Base-by-base conservation (phyloP, 108 stramenopile species). In the Asterionellopsis glacialis region DNA sequence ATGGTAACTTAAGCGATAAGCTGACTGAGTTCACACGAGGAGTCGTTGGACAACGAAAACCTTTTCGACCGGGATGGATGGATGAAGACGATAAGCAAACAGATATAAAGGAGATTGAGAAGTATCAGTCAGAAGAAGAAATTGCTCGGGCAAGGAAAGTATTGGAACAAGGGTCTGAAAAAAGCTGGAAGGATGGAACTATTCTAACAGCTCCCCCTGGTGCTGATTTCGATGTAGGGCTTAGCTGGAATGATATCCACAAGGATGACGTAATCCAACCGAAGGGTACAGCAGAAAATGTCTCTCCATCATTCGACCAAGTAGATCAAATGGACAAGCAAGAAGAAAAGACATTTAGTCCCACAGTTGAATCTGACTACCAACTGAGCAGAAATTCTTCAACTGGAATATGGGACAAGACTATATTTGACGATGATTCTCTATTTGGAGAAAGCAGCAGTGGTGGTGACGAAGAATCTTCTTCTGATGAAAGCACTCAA, bases 391-490 rank as follows among this genome's bases (percentile, higher is more conserved):
- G 41, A 45, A 19, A 60, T 18, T 13, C 59, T 44, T 13, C 59
- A 6, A 60, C 41, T 25, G 43, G 42, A 18, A 64, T 71, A 18
- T 82, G 65, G 74, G 76, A 80, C 25, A 73, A 70, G 48, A 72
- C 59, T 69, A 83, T 59, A 66, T 82, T 91, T 61, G 89, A 91
- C 54, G 85, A 91, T 49, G 89, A 91, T 73, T 91, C 89, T 10
- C 68, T 91, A n/a, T 91, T 90, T 69, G 85, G 83, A 15, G 70
- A 72, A 40, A 79, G 74, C 27, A 74, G 64, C 26, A 65, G 68
- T 14, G 75, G 67, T 18, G 61, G 73, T 15, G 69, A 67, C 41
- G 70, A 57, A 7, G 68, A 71, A 14, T 58, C 45, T 27, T 60
- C 63, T 43, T 52, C 60, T 22, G 64, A 48, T 51, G 48, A 45